Percentiles rank a stretch among this genome's conserved stretches.
These are phyloP conservation scores for Tolypocladium amazonense DNA, from an alignment of 2,329 filamentous ascomycete genomes.

Conservation along the genomic window DNA sequence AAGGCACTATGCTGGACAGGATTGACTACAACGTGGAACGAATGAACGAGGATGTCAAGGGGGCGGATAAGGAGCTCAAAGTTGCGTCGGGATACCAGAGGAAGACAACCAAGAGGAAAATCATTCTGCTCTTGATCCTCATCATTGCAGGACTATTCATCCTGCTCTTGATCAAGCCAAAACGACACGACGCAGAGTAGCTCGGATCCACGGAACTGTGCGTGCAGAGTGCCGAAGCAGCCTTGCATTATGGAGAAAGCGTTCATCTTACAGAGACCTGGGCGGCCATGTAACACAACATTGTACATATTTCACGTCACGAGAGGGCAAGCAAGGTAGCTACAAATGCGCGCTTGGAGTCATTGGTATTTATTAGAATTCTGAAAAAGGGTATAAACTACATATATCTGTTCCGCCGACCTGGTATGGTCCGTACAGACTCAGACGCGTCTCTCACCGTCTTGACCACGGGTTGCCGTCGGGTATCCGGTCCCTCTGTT, in stretches of 20 bases:
- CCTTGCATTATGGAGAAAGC: neutral
- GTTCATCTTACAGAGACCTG: neutral
- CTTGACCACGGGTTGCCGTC: neutral
- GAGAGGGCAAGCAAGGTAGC: constrained; percentile 8
- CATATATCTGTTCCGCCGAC: neutral
- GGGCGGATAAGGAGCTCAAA: constrained; percentile 82
- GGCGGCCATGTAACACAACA: constrained; percentile 15
- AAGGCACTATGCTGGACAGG: constrained; percentile 82
- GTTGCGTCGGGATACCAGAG: constrained; percentile 84
- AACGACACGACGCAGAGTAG: constrained; percentile 26
- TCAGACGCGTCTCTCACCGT: neutral
- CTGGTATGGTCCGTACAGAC: no score
- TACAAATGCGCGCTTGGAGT: constrained; percentile 14
- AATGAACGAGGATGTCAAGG: constrained; percentile 89
- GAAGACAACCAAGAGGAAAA: constrained; percentile 80
- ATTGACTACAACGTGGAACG: constrained; percentile 98
- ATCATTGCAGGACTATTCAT: constrained; percentile 83
- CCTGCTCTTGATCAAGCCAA: constrained; percentile 70
- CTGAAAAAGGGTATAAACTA: constrained; percentile 7
- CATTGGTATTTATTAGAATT: constrained; percentile 12
- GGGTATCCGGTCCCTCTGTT: neutral
- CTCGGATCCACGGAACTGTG: neutral
- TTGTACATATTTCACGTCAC: constrained; percentile 16
- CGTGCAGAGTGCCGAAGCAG: neutral
- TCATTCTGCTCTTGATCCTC: constrained; percentile 79